Base-by-base conservation (phyloP, 176 grass and related monocot genomes). In the Aegilops bicornis region DNA sequence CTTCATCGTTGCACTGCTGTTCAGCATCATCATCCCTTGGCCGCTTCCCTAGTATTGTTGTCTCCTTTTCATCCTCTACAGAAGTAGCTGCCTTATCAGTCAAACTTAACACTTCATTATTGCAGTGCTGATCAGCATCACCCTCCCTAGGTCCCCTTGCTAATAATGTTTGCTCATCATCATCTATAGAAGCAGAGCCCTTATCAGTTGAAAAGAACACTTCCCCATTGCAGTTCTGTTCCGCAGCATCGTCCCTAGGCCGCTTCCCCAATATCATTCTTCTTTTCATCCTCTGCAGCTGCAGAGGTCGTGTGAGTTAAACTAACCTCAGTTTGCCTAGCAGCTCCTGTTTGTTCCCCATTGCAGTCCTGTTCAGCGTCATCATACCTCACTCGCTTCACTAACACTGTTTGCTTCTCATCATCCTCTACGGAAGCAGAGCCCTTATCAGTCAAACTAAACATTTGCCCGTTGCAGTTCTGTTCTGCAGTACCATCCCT, bases 191-290 rank as follows among this genome's bases (percentile, higher is more conserved):
- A 31, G 73, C 45, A 76, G 45, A 31, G 7, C 8, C 45, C 45
- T 76, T 76, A 52, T 76, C 25, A 30, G 24, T 30, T 6, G n/a
- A 62, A 62, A 9, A 23, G 24, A 76, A 76, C 25, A 19, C 45
- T 31, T 76, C 14, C 17, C 25, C 61, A 56, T 88, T 54, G 54
- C 39, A 78, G 71, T 83, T 69, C 37, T 77, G 72, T 77, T 43
- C 86, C 29, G 10, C 25, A n/a, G n/a, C 42, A 36, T 81, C 58
- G 7, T 63, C 78, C 80, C 71, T 88, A 33, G 25, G 80, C 17
- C 45, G 80, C 80, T 92, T 89, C 62, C 87, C 77, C 62, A 84
- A 64, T 89, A 89, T 79, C 23, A 60, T 76, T 87, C 70, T 76
- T 76, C 16, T 73, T 87, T 20, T 81, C 81, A 71, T 71, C 81